Evolutionary conservation across 345 rosid species (phyloP).

Genomic region (Lepidium africanum): DNA sequence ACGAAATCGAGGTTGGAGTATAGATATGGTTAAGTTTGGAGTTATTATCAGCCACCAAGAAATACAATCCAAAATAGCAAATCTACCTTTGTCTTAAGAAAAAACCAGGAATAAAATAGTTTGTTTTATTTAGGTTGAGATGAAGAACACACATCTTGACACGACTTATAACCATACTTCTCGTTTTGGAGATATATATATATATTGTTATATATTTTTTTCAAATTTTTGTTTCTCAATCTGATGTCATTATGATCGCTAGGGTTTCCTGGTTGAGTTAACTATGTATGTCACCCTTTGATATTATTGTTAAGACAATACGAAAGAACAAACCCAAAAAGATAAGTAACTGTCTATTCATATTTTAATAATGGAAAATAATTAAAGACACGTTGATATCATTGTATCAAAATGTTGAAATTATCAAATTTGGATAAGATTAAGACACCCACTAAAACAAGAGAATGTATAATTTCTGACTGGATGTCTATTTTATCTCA

Average conservation of each 20-base stretch:
- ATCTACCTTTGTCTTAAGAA: constrained; percentile 7
- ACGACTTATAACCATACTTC: constrained; percentile 30
- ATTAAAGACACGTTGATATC: constrained; percentile 4
- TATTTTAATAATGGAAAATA: constrained; percentile 4
- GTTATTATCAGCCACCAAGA: constrained; percentile 35
- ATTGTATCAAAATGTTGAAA: constrained; percentile 11
- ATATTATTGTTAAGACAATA: constrained; percentile 14
- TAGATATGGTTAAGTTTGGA: constrained; percentile 27
- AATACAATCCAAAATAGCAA: constrained; percentile 21
- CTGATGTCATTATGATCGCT: constrained; percentile 5
- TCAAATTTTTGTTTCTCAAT: background rate
- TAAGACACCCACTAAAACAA: constrained; percentile 12
- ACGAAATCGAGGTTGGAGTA: constrained; percentile 30
- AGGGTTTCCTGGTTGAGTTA: constrained; percentile 7
- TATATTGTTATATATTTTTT: background rate
- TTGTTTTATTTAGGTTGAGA: constrained; percentile 24
- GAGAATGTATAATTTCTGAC: background rate
- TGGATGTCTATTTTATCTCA: background rate
- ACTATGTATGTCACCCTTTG: constrained; percentile 9
- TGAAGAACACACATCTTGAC: constrained; percentile 33
- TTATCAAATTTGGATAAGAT: constrained; percentile 19
- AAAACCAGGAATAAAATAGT: constrained; percentile 5
- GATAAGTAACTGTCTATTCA: background rate
- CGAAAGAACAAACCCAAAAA: constrained; percentile 22
- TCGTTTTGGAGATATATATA: background rate